Conservation (phyloP, 495 filamentous ascomycete species). For the Tuber borchii region DNA sequence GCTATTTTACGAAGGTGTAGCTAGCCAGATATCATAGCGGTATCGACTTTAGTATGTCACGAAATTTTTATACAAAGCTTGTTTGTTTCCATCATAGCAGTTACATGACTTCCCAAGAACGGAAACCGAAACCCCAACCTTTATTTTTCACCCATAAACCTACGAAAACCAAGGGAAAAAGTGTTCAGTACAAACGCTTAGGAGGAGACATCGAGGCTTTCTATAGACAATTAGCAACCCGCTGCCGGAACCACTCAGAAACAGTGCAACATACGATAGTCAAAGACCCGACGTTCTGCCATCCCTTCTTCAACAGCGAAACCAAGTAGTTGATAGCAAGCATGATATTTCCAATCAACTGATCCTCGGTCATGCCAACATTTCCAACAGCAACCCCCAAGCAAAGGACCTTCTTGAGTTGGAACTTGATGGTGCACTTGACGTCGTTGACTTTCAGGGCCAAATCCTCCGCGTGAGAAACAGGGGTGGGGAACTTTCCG, state of each 20-base stretch:
- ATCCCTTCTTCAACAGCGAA: slow-evolving; percentile 98
- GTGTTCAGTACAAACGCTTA: slow-evolving; percentile 80
- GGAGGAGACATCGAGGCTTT: slow-evolving; percentile 99
- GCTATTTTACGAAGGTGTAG: neutral
- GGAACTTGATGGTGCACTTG: slow-evolving; percentile 99
- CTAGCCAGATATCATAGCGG: neutral
- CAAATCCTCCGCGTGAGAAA: slow-evolving; percentile 92
- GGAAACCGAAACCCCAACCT: neutral
- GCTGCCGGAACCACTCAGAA: neutral
- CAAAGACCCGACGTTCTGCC: slow-evolving; percentile 99
- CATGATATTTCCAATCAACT: slow-evolving; percentile 90
- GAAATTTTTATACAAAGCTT: neutral
- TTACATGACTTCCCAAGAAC: neutral
- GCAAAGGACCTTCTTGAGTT: slow-evolving; percentile 99
- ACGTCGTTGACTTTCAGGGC: slow-evolving; percentile 91
- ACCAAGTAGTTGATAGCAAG: slow-evolving; percentile 99
- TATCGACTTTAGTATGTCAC: neutral
- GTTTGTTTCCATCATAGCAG: neutral
- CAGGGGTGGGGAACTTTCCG: slow-evolving; percentile 97
- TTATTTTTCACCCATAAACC: neutral
- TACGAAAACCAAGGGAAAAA: neutral
- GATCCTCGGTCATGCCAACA: slow-evolving; percentile 93
- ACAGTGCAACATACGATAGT: slow-evolving; percentile 55
- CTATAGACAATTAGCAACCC: slow-evolving; percentile 28
- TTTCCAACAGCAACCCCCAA: slow-evolving; percentile 98